Evolutionary conservation across 2,329 filamentous ascomycete genomes (phyloP).

Genomic region (Cladosporium austrohemisphaericum): DNA sequence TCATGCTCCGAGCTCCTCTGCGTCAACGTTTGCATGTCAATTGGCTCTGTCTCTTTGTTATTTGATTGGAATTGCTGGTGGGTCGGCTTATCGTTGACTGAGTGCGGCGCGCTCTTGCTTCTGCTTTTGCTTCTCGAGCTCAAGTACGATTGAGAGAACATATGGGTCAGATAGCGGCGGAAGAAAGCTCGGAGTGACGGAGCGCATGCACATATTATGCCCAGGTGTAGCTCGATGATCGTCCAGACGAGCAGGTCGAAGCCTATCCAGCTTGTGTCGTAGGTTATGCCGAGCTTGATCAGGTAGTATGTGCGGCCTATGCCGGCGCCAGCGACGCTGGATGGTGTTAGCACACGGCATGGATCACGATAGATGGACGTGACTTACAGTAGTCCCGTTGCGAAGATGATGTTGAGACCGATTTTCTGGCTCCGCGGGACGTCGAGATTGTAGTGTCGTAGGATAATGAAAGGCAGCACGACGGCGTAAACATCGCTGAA

Average conservation of each 20-base stretch:
- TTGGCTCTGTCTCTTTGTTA: background rate
- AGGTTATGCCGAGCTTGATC: slow-evolving; percentile 19
- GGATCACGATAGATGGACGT: background rate
- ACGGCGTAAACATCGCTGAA: slow-evolving; percentile 27
- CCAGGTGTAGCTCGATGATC: slow-evolving; percentile 28
- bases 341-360: background rate
- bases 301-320: slow-evolving; percentile 25
- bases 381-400: slow-evolving; percentile 19
- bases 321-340: slow-evolving; percentile 24
- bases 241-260: slow-evolving; percentile 29
- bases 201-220: slow-evolving; percentile 31
- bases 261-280: slow-evolving; percentile 26
- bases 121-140: background rate
- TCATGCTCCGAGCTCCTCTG: background rate
- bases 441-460: slow-evolving; percentile 22
- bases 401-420: slow-evolving; percentile 25
- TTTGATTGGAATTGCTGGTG: background rate
- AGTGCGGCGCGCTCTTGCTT: background rate
- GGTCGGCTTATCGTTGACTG: background rate
- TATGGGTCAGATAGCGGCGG: slow-evolving; percentile 22
- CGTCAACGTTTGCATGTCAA: slow-evolving; percentile 10
- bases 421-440: slow-evolving; percentile 23
- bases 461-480: slow-evolving; percentile 23
- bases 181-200: slow-evolving; percentile 30
- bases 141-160: background rate